Evolutionary conservation across 495 filamentous ascomycete species (phyloP), one percentile per base, ranked within the genome.

Genomic region (Aspergillus sparsus): DNA sequence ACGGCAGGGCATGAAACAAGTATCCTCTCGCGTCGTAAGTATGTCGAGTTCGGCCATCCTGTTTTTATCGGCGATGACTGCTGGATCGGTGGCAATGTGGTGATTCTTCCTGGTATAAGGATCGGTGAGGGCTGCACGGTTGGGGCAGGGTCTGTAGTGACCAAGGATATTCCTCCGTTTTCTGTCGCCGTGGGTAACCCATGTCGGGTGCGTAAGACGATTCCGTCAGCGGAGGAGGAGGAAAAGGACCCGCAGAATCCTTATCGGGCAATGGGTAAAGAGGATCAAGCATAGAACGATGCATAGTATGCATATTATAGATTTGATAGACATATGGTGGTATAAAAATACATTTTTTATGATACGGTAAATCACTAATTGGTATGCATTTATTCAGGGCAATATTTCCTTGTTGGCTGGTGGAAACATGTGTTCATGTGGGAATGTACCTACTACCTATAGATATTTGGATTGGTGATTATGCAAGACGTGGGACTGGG

Each of bases 1-100:
- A 77, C 79, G 9, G 90, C 80, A 0, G 84, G 82, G 1, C 91
- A 96, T 66, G 87, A 92, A 58, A 88, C 88, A 0, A 76, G 75
- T 8, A 68, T 90, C 4, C 80, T 89, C 7, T 87, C 90, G 55
- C 89, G 91, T 0, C 83, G 82, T 4, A 76, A 82, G 47, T 90
- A 89, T 0, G 87, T 91, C 0, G 91, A 96, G 69, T 72, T 79
- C 34, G 90, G 90, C 3, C 83, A 82, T 58, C 85, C 88, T 5
- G 88, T 96, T 47, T 78, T 72, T 9, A 85, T 96, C 47, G 91
- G 84, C 1, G 87, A 93, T 60, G 91, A 96, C 66, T 93, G 89
- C 67, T 96, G 92, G 91, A 77, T 96, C 41, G 89, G 91, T 0
- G 91, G 89, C 0, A 86, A 85, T 66, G 89, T 87, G 3, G 74